Evolutionary conservation across 2,329 filamentous ascomycete genomes (phyloP).

Genomic region (Ceratocystiopsis sp.): DNA sequence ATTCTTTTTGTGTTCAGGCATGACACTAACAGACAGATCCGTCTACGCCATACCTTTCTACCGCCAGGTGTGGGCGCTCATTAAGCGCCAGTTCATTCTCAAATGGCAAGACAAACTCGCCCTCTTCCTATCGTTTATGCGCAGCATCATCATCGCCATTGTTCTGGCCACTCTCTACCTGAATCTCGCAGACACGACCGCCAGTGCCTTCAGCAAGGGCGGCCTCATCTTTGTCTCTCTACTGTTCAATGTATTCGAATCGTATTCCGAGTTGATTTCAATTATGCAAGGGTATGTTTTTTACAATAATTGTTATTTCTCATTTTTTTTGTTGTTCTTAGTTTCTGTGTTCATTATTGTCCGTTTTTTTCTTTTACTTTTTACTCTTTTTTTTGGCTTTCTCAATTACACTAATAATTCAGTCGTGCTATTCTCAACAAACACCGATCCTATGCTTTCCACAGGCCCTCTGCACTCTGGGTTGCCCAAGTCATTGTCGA

Average conservation of each 20-base stretch:
- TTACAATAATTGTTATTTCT: no score
- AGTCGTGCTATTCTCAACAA: conserved; percentile 68
- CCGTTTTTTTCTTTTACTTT: no score
- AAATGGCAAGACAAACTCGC: conserved; percentile 76
- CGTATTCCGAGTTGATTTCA: conserved; percentile 58
- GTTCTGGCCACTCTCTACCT: conserved; percentile 68
- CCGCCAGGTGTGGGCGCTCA: conserved; percentile 64
- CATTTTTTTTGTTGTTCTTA: background rate
- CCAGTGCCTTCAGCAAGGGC: conserved; percentile 64
- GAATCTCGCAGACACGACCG: conserved; percentile 45
- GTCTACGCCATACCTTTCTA: conserved; percentile 76
- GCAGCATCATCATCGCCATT: conserved; percentile 55
- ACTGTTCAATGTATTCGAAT: conserved; percentile 76
- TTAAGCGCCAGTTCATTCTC: conserved; percentile 70
- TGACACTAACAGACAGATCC: conserved; percentile 27
- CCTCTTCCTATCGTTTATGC: conserved; percentile 54
- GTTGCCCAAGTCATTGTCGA: conserved; percentile 72
- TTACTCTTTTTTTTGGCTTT: no score
- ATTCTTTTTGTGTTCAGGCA: no score
- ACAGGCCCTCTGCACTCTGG: conserved; percentile 67
- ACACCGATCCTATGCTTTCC: conserved; percentile 68
- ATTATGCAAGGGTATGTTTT: conserved; percentile 40
- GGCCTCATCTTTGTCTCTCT: conserved; percentile 67
- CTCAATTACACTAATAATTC: conserved; percentile 13
- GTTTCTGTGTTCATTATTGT: no score